Evolutionary conservation across 139 green algal genomes (phyloP).

Genomic region (Chlorella sp.): DNA sequence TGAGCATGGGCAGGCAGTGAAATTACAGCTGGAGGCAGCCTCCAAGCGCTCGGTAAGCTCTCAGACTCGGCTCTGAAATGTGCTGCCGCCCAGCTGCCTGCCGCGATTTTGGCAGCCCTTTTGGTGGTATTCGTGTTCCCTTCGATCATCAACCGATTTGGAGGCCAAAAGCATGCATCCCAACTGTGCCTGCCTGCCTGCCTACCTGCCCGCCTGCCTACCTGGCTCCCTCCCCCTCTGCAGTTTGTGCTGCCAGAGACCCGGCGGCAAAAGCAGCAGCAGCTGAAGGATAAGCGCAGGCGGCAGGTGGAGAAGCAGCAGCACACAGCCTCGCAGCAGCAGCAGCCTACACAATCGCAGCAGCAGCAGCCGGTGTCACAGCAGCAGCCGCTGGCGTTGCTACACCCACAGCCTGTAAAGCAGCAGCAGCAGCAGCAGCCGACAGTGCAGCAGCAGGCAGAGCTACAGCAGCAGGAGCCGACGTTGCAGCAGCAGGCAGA

Average conservation of each 20-base stretch:
- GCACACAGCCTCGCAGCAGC: neutral
- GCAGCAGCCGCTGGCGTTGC: neutral
- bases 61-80: neutral
- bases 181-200: no score
- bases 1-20: neutral
- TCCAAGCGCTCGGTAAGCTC: neutral
- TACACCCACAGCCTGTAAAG: no score
- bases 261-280: neutral
- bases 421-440: no score
- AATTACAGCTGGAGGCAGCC: neutral
- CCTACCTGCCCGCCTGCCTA: no score
- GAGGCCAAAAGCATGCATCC: no score
- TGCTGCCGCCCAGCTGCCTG: no score
- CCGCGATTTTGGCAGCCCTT: no score
- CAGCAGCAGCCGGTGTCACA: neutral
- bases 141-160: no score
- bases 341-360: no score
- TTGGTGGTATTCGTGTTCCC: no score
- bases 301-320: neutral
- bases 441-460: no score
- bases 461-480: neutral
- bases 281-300: neutral
- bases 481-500: neutral
- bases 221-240: neutral
- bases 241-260: neutral